Percentiles rank a stretch among this genome's conserved stretches.
phyloP scores from a whole-genome alignment of 106 monocot species.

The Allium fistulosum region DNA sequence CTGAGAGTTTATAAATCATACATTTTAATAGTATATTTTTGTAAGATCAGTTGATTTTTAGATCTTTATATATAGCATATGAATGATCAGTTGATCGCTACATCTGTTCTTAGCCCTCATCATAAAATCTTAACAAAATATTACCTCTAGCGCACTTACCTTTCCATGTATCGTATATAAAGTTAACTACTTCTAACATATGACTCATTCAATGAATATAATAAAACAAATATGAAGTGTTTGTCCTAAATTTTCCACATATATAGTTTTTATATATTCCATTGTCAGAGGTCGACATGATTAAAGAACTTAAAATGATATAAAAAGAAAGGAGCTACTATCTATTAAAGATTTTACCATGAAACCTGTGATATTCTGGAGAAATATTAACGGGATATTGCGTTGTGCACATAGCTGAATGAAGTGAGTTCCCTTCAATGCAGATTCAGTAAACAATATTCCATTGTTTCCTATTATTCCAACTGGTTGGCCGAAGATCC shows the following conservation, averaged over 20 bases:
- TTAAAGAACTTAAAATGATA: background rate
- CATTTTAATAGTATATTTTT: too few relatives aligned
- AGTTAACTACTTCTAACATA: background rate
- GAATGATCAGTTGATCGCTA: too few relatives aligned
- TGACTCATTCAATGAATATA: background rate
- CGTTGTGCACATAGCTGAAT: constrained; percentile 95
- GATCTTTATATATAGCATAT: too few relatives aligned
- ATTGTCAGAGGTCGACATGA: background rate
- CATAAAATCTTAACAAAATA: too few relatives aligned
- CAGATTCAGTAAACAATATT: constrained; percentile 94
- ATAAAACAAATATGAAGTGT: background rate
- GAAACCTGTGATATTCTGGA: constrained; percentile 98
- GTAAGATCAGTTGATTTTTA: too few relatives aligned
- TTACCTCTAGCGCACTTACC: too few relatives aligned
- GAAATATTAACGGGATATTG: constrained; percentile 96
- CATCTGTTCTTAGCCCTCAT: too few relatives aligned
- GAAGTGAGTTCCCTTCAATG: constrained; percentile 91
- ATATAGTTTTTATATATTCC: background rate
- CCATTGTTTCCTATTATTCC: constrained; percentile 99
- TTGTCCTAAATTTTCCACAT: background rate
- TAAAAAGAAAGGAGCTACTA: background rate
- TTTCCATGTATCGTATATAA: background rate
- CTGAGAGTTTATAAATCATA: too few relatives aligned
- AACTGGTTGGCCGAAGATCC: constrained; percentile 89
- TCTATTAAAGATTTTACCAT: constrained; percentile 57